Conservation (phyloP, 208 protist species). For the Leishmania turanica region DNA sequence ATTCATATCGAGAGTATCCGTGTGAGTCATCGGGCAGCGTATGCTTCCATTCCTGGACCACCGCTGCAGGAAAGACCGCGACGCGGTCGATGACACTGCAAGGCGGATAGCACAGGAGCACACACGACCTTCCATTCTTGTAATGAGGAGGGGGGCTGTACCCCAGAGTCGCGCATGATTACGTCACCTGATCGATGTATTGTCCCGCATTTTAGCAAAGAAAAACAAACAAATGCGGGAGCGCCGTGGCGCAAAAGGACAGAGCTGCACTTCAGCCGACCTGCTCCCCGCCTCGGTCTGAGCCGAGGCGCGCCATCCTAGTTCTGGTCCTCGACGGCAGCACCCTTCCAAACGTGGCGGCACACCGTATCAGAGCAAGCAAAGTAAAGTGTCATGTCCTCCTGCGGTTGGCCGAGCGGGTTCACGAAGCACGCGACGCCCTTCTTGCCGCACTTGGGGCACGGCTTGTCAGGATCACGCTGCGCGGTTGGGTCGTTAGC, state of each 20-base stretch:
- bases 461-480: conserved; percentile 79
- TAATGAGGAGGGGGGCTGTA: neutral
- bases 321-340: conserved; percentile 56
- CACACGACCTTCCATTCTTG: neutral
- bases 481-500: conserved; percentile 90
- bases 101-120: neutral
- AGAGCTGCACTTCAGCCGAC: neutral
- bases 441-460: conserved; percentile 63
- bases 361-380: conserved; percentile 85
- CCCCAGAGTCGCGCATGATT: neutral
- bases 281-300: neutral
- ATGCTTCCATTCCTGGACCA: neutral
- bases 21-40: neutral
- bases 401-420: conserved; percentile 83
- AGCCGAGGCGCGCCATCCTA: neutral
- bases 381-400: conserved; percentile 93
- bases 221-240: neutral
- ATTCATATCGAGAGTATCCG: neutral
- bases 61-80: neutral
- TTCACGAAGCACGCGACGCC: conserved; percentile 91
- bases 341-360: conserved; percentile 85
- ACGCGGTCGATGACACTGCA: neutral
- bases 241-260: neutral
- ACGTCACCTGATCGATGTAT: too few species aligned
- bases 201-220: neutral